phyloP scores from a whole-genome alignment of 768 basidiomycete species.

The Lactifluus volemus region DNA sequence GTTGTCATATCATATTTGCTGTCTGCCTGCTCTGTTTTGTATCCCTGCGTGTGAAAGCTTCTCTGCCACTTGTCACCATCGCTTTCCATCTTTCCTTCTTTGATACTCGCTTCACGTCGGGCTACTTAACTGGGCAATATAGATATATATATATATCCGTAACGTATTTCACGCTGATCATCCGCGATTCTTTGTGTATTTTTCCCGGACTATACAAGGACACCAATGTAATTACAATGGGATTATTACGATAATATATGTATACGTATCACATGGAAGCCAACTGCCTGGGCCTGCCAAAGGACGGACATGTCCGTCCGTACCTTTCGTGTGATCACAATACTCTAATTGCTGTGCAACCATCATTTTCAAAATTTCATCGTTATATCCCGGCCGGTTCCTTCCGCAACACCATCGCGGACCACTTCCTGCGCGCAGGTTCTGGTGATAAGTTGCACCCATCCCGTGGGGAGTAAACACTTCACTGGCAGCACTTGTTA shows the following conservation, averaged over 20 bases:
- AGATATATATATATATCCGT: slow-evolving; percentile 8
- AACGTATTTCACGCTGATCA: slow-evolving; percentile 3
- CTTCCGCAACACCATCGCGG: too few species aligned
- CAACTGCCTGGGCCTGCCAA: background rate
- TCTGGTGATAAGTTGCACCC: background rate
- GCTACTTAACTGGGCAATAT: background rate
- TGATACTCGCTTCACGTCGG: background rate
- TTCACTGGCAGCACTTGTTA: background rate
- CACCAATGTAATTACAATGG: slow-evolving; percentile 1
- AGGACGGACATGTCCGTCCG: background rate
- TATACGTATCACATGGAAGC: background rate
- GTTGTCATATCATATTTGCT: slow-evolving; percentile 3
- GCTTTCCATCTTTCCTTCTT: background rate
- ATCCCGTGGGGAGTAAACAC: background rate
- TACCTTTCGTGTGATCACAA: too few species aligned
- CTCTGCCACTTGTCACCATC: background rate
- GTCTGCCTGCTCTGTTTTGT: background rate
- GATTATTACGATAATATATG: slow-evolving; percentile 7
- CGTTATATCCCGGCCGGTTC: background rate
- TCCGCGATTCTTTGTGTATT: background rate
- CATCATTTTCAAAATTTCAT: background rate
- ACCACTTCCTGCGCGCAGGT: background rate
- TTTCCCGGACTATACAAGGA: slow-evolving; percentile 1
- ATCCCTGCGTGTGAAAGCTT: slow-evolving; percentile 1
- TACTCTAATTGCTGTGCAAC: background rate